Base-by-base conservation (phyloP, 2,329 filamentous ascomycete genomes). In the Fusarium armeniacum region DNA sequence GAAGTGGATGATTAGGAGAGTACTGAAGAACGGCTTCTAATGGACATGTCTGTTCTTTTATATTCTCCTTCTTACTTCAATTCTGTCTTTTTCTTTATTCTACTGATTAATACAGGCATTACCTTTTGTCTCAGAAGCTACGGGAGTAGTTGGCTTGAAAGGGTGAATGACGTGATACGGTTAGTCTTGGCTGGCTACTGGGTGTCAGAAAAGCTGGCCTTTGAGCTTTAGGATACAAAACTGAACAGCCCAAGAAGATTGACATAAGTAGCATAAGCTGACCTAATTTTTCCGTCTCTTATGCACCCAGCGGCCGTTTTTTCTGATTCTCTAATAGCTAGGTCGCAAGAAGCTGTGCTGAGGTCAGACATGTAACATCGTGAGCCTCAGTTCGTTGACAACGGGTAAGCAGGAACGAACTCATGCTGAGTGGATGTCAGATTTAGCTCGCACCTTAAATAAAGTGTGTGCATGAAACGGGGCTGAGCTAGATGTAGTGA, bases 291-390 rank as follows among this genome's bases (percentile, higher is more conserved):
- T 20, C 3, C 20, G 20, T 20, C 20, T 20, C 20, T 20, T 20
- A 20, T 20, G 20, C 20, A 2, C 20, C 20, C 20, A 20, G 20
- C 20, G 20, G 20, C 20, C 20, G 3, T 20, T 20, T 3, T 20
- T 20, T 20, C 20, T 20, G 3, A 20, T 20, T 20, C 20, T 3
- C 3, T 20, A 3, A 20, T 20, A 20, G 2, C n/a, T 22, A 20
- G 11, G 46, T 62, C 59, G 54, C 59, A 40, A 40, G 56, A 2
- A 6, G 3, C 18, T 33, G 22, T 28, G 56, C 56, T 62, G 60
- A 62, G 57, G 33, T 62, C 45, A 62, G 46, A 62, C 2, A 16
- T 35, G 46, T 61, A 40, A 20, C 20, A 20, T 40, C n/a, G 18
- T 1, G 1, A 8, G 2, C 9, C 11, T 4, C 3, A n/a, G 11